Evolutionary conservation across 768 basidiomycete species (phyloP), one percentile per base, ranked within the genome.

Genomic region (Auricularia heimuer): DNA sequence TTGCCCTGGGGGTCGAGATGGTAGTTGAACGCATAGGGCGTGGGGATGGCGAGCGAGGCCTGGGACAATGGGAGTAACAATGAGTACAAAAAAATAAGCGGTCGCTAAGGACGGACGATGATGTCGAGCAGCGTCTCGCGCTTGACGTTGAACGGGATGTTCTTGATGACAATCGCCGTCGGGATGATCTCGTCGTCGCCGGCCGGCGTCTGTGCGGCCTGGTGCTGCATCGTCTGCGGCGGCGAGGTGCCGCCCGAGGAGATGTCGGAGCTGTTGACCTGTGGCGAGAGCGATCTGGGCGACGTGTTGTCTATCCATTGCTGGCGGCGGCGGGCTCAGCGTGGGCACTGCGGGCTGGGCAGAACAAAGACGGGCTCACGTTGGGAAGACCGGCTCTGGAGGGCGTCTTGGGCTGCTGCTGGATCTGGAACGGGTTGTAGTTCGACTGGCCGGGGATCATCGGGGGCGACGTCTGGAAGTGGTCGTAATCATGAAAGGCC

Each of bases 131-230:
- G 85, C 54, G 92, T 92, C 79, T 98, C 96, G 73, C 92, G 88
- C 79, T 94, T 92, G 69, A 98, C 94, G 72, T 94, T 94, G 82
- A 99, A 99, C 69, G 96, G 96, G 79, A 99, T 99, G 81, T 98
- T 98, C 85, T 99, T 99, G 77, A 99, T 98, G 74, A 99, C 97
- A 73, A 99, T 98, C 64, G 97, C 97, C 10, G 95, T 98, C 64
- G 96, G 96, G 77, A 98, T 98, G 75, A 97, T 83, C 75, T 97
- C 94, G 77, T 97, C 94, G 70, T 93, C 91, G 54, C 72, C 77
- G 80, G 65, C 75, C 77, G 61, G 85, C 44, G 66, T 35, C 44
- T 65, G 45, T 39, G 60, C 34, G n/a, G 63, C 24, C 6, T 29
- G 60, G 35, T 63, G 42, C 36, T 66, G 66, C 33, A n/a, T 21